Evolutionary conservation across 352 stramenopile species (phyloP), one percentile per base, ranked within the genome.

Genomic region (Phytopythium boreale): DNA sequence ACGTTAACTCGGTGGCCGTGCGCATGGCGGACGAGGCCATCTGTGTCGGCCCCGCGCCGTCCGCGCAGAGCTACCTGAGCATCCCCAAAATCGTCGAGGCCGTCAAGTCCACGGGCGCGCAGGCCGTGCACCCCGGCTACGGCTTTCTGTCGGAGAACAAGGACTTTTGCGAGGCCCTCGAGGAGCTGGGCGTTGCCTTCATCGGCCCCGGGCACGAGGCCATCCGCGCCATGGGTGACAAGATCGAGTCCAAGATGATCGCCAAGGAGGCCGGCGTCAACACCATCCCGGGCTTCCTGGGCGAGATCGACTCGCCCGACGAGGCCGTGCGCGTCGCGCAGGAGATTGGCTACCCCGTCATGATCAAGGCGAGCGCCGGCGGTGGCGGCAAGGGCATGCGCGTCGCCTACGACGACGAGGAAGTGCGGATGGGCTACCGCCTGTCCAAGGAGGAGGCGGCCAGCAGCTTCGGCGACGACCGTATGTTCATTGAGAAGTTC

Each of bases 351-450:
- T 99, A 99, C 71, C 97, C 97, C 0, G 92, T 99, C 4, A 98
- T 99, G 87, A 97, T 99, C 72, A 99, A 99, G 76, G 97, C 97
- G 9, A 96, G 84, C 49, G 89, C 93, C 8, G 97, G 97, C 34
- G 97, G 97, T 43, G 94, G 96, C 47, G 97, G 96, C 29, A 99
- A 99, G 72, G 96, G 96, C 36, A 99, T 99, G 96, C 81, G 97
- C 47, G 95, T 99, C 5, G 96, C 95, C 29, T 97, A 90, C 70
- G 89, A 95, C 65, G 92, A 98, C 62, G 75, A 90, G 7, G 86
- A 98, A 64, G 80, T 97, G 31, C 76, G 76, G 31, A 93, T 98
- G 62, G 88, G 84, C 15, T 98, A 93, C 66, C 70, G 79, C 11
- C 50, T 92, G 22, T 92, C 80, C 37, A 96, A 91, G 62, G 82